Conservation (phyloP, 2,329 filamentous ascomycete species). For the Septoria petroselini region DNA sequence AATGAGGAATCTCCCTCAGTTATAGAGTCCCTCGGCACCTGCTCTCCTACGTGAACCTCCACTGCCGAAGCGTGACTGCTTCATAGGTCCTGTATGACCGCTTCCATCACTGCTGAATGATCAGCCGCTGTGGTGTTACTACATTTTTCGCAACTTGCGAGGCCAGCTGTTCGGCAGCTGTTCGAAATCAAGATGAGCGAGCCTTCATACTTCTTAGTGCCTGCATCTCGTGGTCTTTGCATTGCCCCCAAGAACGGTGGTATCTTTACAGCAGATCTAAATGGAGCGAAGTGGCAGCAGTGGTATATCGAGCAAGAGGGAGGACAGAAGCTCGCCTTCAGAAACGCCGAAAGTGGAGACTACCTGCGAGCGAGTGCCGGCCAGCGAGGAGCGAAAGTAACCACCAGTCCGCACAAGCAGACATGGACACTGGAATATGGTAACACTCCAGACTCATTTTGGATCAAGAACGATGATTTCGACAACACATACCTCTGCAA, state of each 20-base stretch:
- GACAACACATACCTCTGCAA: constrained; percentile 13
- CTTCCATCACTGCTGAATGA: background rate
- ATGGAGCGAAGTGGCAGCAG: constrained; percentile 7
- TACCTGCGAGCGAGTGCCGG: constrained; percentile 9
- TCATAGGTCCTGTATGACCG: background rate
- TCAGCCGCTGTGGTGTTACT: constrained; percentile 3
- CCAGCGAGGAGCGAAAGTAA: constrained; percentile 6
- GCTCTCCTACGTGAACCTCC: background rate
- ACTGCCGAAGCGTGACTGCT: background rate
- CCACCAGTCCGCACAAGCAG: constrained; percentile 9
- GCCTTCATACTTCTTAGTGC: constrained; percentile 10
- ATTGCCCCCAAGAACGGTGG: constrained; percentile 9
- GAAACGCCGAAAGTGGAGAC: constrained; percentile 6
- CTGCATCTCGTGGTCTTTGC: constrained; percentile 19
- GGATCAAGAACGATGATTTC: constrained; percentile 11
- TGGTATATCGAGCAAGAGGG: constrained; percentile 11
- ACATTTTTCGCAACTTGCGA: background rate
- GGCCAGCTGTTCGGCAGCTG: background rate
- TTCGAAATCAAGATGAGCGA: constrained; percentile 6
- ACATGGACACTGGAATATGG: constrained; percentile 8
- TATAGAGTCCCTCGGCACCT: background rate
- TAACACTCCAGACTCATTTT: constrained; percentile 16
- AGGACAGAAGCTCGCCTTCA: constrained; percentile 8
- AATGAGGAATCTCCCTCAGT: background rate
- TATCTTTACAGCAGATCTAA: constrained; percentile 13